These are phyloP conservation scores for Agaricus sinodeliciosus DNA, from an alignment of 768 basidiomycete species.

Conservation along the genomic window DNA sequence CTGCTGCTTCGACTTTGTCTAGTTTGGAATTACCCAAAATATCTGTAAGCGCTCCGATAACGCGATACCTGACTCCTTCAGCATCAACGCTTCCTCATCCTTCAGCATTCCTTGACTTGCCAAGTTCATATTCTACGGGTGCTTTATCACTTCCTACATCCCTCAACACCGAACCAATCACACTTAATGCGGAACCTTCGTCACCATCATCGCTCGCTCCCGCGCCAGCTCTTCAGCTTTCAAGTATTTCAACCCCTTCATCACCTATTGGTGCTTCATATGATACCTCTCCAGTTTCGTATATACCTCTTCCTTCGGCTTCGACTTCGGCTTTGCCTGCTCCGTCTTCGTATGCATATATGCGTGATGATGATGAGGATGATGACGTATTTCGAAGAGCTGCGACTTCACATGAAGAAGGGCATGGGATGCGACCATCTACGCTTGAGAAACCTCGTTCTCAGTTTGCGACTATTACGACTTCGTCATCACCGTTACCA, in stretches of 20 bases:
- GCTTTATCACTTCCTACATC: not conserved
- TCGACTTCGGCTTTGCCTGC: not conserved
- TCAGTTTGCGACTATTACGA: not conserved
- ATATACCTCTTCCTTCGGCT: not conserved
- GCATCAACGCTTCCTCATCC: not conserved
- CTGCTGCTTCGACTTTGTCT: not conserved
- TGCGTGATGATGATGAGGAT: no score
- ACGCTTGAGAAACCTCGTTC: not conserved
- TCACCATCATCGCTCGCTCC: not conserved
- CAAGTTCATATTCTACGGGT: not conserved
- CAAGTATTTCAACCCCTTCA: not conserved
- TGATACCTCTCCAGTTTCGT: not conserved
- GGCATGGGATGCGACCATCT: not conserved
- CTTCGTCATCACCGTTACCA: not conserved
- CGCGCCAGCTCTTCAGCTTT: not conserved
- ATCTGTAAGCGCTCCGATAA: not conserved
- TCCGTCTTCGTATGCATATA: not conserved
- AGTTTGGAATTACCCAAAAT: not conserved
- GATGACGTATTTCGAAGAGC: no score
- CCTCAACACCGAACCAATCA: not conserved
- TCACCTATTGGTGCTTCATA: not conserved
- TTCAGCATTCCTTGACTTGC: not conserved
- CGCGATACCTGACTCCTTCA: not conserved
- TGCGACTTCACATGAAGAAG: no score
- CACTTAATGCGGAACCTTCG: not conserved